Base-by-base conservation (phyloP, 768 basidiomycete genomes). In the Leccinum variicolor region DNA sequence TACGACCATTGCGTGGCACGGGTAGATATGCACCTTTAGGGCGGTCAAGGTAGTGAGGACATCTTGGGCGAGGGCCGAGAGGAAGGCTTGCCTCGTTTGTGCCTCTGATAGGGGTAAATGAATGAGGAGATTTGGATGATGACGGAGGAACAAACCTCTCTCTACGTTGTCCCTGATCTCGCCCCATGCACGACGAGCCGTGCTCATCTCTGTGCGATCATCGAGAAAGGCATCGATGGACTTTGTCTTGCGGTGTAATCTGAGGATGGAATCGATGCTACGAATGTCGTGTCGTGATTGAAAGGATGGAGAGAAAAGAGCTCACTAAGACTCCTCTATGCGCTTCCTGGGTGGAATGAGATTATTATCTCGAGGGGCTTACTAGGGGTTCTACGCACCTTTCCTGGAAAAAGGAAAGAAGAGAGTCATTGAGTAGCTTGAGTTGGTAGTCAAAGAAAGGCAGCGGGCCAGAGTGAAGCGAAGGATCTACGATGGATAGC, bases 121-220 rank as follows among this genome's bases (percentile, higher is more conserved):
- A 46, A 36, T 33, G 13, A 7, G n/a, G 34, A 7, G 39, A 26
- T 49, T n/a, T 47, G 26, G 54, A 14, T 19, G 50, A 14, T 36
- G 56, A 39, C 6, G 28, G 19, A 23, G 11, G 29, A 51, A 68
- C 77, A 50, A 57, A 86, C 90, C 90, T 79, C 93, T 77, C 67
- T 93, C 92, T 25, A 93, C 75, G 65, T 88, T 93, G 67, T 96
- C 94, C 41, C 90, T 78, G 11, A 94, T 81, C 72, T 97, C 94
- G 19, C 75, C 74, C 94, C 94, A 97, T 21, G 85, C 92, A 56
- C 78, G 79, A 55, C 92, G 80, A 21, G 85, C 77, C 10, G 86
- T 84, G 60, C 74, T 84, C 53, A 82, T 69, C 56, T 90, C 84
- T 39, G 79, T 76, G 51, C 85, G 87, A 66, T 91, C 89, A 64